Evolutionary conservation across 345 rosid species (phyloP).

Genomic region (Limnanthes douglasii): DNA sequence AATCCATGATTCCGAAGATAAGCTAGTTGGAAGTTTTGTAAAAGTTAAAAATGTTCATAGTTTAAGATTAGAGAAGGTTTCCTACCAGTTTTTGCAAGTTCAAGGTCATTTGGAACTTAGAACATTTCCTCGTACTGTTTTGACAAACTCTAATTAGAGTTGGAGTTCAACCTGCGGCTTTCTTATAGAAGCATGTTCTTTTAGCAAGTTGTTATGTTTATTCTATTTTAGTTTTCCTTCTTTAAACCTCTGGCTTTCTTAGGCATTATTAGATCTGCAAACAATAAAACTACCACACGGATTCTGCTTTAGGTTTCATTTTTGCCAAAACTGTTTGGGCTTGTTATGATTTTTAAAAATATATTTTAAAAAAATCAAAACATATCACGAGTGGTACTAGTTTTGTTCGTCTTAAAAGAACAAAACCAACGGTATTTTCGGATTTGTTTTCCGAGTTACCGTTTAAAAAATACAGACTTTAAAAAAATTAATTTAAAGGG

Average conservation of each 20-base stretch:
- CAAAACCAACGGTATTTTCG: no score
- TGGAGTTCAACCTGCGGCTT: background rate
- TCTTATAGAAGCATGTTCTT: background rate
- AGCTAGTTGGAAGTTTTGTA: conserved; percentile 53
- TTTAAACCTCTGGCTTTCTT: background rate
- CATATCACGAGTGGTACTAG: no score
- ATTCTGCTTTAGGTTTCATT: background rate
- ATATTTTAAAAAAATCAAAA: no score
- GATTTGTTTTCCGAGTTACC: no score
- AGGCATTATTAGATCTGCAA: background rate
- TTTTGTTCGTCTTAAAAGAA: no score
- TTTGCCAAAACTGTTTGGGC: no score
- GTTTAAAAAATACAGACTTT: no score
- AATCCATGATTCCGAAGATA: conserved; percentile 30
- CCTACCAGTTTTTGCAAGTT: conserved; percentile 57
- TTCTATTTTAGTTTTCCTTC: conserved; percentile 4
- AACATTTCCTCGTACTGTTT: background rate
- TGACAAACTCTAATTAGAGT: background rate
- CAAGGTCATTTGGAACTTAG: conserved; percentile 48
- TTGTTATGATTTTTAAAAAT: no score
- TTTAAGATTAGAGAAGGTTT: conserved; percentile 48
- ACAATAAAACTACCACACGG: background rate
- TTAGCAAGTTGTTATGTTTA: background rate
- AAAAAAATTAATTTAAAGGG: no score
- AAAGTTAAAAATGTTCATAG: conserved; percentile 59